Evolutionary conservation across 768 basidiomycete species (phyloP).

Genomic region (Rhizopogon roseolus): DNA sequence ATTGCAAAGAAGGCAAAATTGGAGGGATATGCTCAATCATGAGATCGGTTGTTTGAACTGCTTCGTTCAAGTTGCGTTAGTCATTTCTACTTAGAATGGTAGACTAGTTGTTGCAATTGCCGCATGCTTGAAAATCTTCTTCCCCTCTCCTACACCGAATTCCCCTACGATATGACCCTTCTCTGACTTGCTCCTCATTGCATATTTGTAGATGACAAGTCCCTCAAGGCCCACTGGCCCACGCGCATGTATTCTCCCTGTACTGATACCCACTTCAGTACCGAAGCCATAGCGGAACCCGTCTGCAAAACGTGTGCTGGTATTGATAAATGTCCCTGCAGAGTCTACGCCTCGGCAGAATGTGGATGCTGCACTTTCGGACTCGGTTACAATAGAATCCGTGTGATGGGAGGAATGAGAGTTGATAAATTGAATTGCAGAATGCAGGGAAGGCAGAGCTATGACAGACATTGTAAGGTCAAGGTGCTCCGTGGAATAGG

Average conservation of each 20-base stretch:
- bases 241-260: constrained; percentile 92
- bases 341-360: constrained; percentile 91
- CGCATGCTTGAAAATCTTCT: constrained; percentile 71
- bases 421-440: constrained; percentile 89
- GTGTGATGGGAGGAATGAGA: constrained; percentile 93
- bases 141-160: constrained; percentile 67
- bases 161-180: constrained; percentile 85
- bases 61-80: background rate
- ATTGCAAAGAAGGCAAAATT: constrained; percentile 61
- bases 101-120: constrained; percentile 14
- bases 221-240: constrained; percentile 96
- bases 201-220: constrained; percentile 94
- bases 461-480: constrained; percentile 79
- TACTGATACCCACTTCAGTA: constrained; percentile 96
- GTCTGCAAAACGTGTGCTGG: constrained; percentile 93
- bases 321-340: constrained; percentile 91
- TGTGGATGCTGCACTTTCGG: constrained; percentile 50
- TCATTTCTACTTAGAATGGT: constrained; percentile 17
- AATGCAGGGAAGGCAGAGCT: constrained; percentile 61
- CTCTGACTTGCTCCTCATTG: constrained; percentile 70
- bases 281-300: constrained; percentile 97
- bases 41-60: background rate
- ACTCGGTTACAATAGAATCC: constrained; percentile 87
- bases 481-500: constrained; percentile 88
- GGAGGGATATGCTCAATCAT: constrained; percentile 30